phyloP scores from a whole-genome alignment of 1,284 basidiomycete genomes.

The Taiwanofungus camphoratus region DNA sequence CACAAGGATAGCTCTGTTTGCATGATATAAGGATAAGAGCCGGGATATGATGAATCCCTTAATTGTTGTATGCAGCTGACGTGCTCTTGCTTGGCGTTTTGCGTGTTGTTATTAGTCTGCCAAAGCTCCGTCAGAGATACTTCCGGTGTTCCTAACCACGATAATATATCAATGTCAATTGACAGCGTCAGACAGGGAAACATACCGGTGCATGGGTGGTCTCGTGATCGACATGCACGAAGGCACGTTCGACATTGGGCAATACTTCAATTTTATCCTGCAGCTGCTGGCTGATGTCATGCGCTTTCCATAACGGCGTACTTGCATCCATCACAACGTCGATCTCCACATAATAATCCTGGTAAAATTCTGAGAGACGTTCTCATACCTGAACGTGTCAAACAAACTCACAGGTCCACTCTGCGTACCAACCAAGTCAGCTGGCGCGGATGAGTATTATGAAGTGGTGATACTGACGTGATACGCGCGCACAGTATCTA shows the following conservation, averaged over 20 bases:
- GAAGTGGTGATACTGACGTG: slow-evolving; percentile 47
- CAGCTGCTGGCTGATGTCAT: slow-evolving; percentile 87
- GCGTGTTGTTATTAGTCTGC: too few species aligned
- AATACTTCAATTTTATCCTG: slow-evolving; percentile 94
- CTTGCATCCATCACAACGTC: slow-evolving; percentile 91
- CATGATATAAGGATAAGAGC: background rate
- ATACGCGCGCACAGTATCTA: slow-evolving; percentile 88
- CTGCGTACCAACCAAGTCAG: slow-evolving; percentile 26
- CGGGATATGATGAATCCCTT: too few species aligned
- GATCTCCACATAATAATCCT: slow-evolving; percentile 90
- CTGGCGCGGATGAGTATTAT: background rate
- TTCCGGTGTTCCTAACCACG: slow-evolving; percentile 31
- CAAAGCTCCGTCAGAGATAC: slow-evolving; percentile 15
- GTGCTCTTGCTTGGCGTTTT: too few species aligned
- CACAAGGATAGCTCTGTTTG: background rate
- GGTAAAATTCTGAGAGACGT: slow-evolving; percentile 45
- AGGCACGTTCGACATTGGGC: slow-evolving; percentile 87
- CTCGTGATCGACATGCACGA: slow-evolving; percentile 94
- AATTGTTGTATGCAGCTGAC: too few species aligned
- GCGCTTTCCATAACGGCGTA: slow-evolving; percentile 88
- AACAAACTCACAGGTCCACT: slow-evolving; percentile 55
- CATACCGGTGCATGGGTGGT: slow-evolving; percentile 77
- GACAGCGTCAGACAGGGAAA: slow-evolving; percentile 7
- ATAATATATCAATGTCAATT: background rate
- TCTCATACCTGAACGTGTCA: slow-evolving; percentile 3